A percentile compares a stretch with the other conserved stretches of the same genome.
Evolutionary conservation across 1,284 basidiomycete species (phyloP).

Genomic region (Melampsora americana): DNA sequence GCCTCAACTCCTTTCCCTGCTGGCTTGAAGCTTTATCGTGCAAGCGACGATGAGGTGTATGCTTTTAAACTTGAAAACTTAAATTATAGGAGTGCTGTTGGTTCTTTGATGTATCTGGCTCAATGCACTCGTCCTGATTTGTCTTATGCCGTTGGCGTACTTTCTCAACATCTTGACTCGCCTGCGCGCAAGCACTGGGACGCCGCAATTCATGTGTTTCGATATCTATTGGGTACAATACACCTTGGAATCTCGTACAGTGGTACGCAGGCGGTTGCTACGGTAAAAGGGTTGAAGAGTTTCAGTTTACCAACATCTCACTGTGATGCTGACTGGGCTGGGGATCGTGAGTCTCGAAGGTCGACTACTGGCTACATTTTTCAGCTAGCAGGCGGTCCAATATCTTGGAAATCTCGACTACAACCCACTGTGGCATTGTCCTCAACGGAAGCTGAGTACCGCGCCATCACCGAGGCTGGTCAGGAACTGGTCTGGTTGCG

Average conservation of each 20-base stretch:
- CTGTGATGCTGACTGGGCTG: constrained; percentile 18
- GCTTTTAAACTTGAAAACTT: constrained; percentile 4
- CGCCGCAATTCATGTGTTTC: neutral
- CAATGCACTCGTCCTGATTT: constrained; percentile 7
- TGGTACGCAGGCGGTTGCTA: neutral
- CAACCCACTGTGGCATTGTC: constrained; percentile 7
- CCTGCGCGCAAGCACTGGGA: constrained; percentile 3
- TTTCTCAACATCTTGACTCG: neutral
- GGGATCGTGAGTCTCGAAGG: neutral
- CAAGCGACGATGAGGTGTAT: neutral
- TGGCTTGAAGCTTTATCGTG: neutral
- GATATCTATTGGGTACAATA: neutral
- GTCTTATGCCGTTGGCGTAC: neutral
- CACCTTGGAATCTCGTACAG: neutral
- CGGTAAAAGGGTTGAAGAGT: neutral
- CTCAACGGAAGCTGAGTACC: too few relatives aligned
- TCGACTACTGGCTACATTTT: neutral
- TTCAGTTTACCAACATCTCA: neutral
- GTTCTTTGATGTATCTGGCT: neutral
- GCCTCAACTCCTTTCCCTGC: too few relatives aligned
- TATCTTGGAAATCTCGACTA: constrained; percentile 7
- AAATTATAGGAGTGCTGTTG: constrained; percentile 13
- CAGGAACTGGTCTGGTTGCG: too few relatives aligned
- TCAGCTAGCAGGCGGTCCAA: neutral
- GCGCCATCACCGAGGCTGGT: too few relatives aligned